Conservation (phyloP, 2,329 filamentous ascomycete species). For the Pseudocercospora crystallina region DNA sequence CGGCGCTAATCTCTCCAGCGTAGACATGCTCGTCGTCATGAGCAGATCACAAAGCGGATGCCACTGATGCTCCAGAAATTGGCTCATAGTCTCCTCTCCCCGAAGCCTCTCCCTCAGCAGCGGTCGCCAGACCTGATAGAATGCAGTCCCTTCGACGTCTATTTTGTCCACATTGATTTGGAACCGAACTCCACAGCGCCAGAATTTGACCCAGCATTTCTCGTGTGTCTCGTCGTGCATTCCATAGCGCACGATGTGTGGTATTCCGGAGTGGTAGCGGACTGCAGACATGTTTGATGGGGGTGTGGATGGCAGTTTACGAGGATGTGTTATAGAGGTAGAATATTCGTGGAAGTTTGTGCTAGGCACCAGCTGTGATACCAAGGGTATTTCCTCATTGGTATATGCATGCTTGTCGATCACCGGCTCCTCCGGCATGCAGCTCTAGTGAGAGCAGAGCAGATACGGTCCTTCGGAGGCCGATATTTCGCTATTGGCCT, state of each 20-base stretch:
- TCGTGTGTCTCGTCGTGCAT: constrained; percentile 9
- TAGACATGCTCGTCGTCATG: not conserved
- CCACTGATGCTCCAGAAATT: not conserved
- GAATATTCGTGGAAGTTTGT: too few species aligned
- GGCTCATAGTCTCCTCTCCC: not conserved
- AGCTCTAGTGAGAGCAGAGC: too few species aligned
- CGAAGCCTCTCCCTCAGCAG: not conserved
- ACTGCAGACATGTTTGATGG: constrained; percentile 9
- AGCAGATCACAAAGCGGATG: not conserved
- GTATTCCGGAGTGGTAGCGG: constrained; percentile 5
- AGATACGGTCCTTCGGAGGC: too few species aligned
- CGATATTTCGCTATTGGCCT: too few species aligned
- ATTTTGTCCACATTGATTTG: constrained; percentile 3
- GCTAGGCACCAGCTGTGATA: constrained; percentile 2
- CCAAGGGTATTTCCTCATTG: too few species aligned
- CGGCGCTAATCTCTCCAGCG: constrained; percentile 1
- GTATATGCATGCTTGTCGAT: not conserved
- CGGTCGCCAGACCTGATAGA: constrained; percentile 12
- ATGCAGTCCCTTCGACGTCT: constrained; percentile 7
- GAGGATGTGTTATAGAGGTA: too few species aligned
- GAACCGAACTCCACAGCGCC: constrained; percentile 8
- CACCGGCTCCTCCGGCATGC: too few species aligned
- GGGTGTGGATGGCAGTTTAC: not conserved
- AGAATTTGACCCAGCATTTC: constrained; percentile 11
- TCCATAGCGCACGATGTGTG: constrained; percentile 14